Conservation (phyloP, 768 basidiomycete species). For the Russula foetens region DNA sequence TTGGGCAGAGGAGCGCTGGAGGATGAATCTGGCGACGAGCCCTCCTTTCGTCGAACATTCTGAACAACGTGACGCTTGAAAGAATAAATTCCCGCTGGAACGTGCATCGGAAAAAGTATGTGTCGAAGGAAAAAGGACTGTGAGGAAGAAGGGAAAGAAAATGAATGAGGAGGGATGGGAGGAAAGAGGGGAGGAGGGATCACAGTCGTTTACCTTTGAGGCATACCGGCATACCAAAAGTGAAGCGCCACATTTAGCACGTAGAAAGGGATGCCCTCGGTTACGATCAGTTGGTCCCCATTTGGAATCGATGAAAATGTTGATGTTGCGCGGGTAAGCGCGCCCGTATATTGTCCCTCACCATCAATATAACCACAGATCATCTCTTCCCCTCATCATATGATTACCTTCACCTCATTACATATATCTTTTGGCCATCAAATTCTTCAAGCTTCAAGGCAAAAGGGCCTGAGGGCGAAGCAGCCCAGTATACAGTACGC, state of each 20-base stretch:
- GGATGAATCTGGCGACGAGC: background rate
- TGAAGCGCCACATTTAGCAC: too few species aligned
- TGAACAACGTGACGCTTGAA: slow-evolving; percentile 15
- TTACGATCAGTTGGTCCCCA: too few species aligned
- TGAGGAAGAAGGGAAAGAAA: slow-evolving; percentile 8
- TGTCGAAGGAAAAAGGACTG: slow-evolving; percentile 14
- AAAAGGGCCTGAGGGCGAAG: too few species aligned
- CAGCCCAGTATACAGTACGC: too few species aligned
- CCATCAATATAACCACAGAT: background rate
- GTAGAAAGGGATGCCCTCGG: too few species aligned
- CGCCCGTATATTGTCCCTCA: background rate
- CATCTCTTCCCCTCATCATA: background rate
- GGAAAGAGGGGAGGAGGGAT: slow-evolving; percentile 3
- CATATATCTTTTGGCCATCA: background rate
- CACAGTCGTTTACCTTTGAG: too few species aligned
- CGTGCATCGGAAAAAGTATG: slow-evolving; percentile 8
- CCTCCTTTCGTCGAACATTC: background rate
- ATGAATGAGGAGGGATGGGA: background rate
- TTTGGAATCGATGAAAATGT: too few species aligned
- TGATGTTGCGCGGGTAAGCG: too few species aligned
- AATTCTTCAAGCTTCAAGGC: too few species aligned
- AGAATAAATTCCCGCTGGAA: background rate
- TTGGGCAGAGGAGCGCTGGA: background rate
- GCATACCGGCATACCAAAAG: too few species aligned
- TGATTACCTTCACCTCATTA: background rate